Base-by-base conservation (phyloP, 257 asterid genomes). In the Nicotiana noctiflora region DNA sequence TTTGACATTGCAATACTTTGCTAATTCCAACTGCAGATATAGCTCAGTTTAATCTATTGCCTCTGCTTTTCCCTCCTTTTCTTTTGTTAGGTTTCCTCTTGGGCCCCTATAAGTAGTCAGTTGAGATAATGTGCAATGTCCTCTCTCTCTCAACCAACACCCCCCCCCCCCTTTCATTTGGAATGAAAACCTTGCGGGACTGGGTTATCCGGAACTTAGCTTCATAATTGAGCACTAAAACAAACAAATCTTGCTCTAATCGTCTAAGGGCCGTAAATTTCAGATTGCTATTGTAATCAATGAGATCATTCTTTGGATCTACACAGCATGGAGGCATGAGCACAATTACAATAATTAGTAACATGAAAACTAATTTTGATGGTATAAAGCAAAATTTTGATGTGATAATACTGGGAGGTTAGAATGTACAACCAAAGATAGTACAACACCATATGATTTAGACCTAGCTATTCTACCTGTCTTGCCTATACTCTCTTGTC, bases 381-480 rank as follows among this genome's bases (percentile, higher is more conserved):
- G n/a, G n/a, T n/a, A n/a, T n/a, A n/a, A n/a, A n/a, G n/a, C n/a
- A n/a, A n/a, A n/a, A n/a, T n/a, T n/a, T n/a, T n/a, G 4, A 10
- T 23, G 61, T 46, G 0, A 72, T 13, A 44, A 21, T 46, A 46
- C 77, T 21, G 59, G 59, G 59, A 72, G 59, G 4, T 46, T 37
- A 21, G 19, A 68, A 72, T 44, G 7, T 72, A 72, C 77, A 72
- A 44, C 19, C 59, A 72, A 68, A 72, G 59, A 13, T 13, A 0
- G 57, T 46, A 23, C 27, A 25, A 25, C 37, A 44, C 59, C 14
- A 44, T 3, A 72, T 72, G 78, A 72, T 72, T 23, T 72, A 6
- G 78, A 46, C 78, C 40, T 72, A 70, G 77, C 59, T 70, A 46
- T 72, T 23, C 78, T 49, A 23, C 78, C 78, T 14, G 31, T 72